phyloP scores from a whole-genome alignment of 2,329 filamentous ascomycete genomes.

The Corinectria fuckeliana region DNA sequence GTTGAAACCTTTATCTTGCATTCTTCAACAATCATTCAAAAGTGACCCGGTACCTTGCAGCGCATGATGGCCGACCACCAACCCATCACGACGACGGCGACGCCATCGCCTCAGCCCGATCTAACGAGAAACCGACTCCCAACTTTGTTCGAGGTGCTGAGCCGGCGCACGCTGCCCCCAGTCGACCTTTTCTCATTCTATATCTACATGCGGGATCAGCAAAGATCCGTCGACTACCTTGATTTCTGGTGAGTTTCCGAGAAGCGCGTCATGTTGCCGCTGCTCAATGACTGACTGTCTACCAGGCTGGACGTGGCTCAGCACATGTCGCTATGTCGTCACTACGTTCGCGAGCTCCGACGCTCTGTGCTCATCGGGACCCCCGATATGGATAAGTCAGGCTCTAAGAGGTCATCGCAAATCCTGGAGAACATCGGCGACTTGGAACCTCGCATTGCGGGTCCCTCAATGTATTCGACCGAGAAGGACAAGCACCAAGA shows the following conservation, averaged over 20 bases:
- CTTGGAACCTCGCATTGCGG: constrained; percentile 63
- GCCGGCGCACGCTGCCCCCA: constrained; percentile 89
- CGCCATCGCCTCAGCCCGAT: constrained; percentile 64
- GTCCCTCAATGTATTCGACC: constrained; percentile 67
- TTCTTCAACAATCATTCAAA: constrained; percentile 24
- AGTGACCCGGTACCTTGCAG: constrained; percentile 11
- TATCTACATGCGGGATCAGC: constrained; percentile 99
- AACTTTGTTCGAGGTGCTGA: constrained; percentile 94
- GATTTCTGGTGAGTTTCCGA: constrained; percentile 85
- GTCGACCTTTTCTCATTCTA: constrained; percentile 99
- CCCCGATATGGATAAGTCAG: constrained; percentile 82
- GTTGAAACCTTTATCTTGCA: constrained; percentile 25
- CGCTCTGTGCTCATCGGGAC: constrained; percentile 92
- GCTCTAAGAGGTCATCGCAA: constrained; percentile 84
- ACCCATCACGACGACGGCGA: constrained; percentile 40
- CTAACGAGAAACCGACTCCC: constrained; percentile 82
- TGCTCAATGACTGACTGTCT: constrained; percentile 22
- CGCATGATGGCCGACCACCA: constrained; percentile 39
- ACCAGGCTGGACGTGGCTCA: constrained; percentile 97
- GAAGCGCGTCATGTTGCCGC: not conserved
- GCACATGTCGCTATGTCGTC: constrained; percentile 95
- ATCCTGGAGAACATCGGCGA: constrained; percentile 78
- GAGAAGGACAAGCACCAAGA: constrained; percentile 81
- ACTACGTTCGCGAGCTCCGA: constrained; percentile 95
- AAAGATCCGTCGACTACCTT: constrained; percentile 95